Evolutionary conservation across 23 red algal species (phyloP).

Genomic region (Gracilaria domingensis): DNA sequence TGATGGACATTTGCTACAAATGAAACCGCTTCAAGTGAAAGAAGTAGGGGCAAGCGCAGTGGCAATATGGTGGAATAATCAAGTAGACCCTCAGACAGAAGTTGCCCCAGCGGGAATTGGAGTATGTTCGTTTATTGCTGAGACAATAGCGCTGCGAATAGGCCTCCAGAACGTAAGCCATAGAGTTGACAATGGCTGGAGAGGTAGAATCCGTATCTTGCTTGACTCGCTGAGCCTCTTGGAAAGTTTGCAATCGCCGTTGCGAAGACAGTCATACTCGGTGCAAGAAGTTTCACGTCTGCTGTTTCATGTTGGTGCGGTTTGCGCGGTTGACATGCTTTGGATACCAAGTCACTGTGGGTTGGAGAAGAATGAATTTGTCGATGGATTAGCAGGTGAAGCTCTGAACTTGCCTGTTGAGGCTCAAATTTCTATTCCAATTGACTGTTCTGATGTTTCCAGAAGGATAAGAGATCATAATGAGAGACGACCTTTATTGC

Average conservation of each 20-base stretch:
- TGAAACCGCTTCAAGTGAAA: background rate
- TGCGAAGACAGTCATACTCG: background rate
- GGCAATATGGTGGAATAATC: background rate
- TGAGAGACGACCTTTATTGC: too few relatives aligned
- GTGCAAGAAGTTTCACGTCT: background rate
- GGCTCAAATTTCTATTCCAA: too few relatives aligned
- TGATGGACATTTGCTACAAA: background rate
- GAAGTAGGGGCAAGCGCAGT: background rate
- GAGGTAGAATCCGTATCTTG: background rate
- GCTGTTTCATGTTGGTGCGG: background rate
- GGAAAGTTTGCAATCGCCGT: background rate
- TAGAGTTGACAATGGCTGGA: slow-evolving; percentile 7
- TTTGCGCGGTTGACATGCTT: background rate
- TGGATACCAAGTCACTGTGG: background rate
- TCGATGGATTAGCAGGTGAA: background rate
- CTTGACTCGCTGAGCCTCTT: background rate
- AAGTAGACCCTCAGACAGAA: background rate
- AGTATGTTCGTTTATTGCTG: background rate
- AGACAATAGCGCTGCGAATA: background rate
- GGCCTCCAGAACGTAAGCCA: background rate
- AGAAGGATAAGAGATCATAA: too few relatives aligned
- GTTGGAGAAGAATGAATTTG: background rate
- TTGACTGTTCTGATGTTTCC: too few relatives aligned
- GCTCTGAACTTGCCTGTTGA: too few relatives aligned
- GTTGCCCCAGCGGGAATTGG: background rate